Conservation (phyloP, 495 filamentous ascomycete species). For the Penicillium roqueforti region DNA sequence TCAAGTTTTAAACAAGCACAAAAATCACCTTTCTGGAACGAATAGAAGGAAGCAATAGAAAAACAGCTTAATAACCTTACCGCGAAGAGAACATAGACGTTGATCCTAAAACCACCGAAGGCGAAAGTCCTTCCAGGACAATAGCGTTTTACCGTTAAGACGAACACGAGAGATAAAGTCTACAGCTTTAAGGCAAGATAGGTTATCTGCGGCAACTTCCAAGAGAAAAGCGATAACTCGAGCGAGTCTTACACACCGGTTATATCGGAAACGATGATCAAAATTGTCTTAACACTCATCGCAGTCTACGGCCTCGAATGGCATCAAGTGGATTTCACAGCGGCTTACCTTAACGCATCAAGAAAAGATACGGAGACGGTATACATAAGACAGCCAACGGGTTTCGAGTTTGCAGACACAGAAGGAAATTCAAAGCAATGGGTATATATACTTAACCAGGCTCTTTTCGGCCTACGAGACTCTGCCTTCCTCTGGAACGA, state of each 20-base stretch:
- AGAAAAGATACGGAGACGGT: background rate
- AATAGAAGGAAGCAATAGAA: too few species aligned
- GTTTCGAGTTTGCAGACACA: background rate
- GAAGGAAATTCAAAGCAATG: background rate
- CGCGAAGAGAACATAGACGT: too few species aligned
- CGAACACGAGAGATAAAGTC: background rate
- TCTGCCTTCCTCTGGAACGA: background rate
- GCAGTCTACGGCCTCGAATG: background rate
- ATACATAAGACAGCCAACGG: background rate
- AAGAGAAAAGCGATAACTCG: background rate
- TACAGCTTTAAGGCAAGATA: background rate
- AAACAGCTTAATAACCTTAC: too few species aligned
- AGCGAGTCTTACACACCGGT: background rate
- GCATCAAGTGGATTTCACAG: background rate
- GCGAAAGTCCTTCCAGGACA: background rate
- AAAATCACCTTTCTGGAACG: too few species aligned
- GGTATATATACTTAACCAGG: background rate
- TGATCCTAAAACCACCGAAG: too few species aligned
- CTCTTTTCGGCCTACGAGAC: background rate
- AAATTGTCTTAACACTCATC: background rate
- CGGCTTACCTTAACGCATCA: background rate
- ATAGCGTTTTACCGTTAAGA: background rate
- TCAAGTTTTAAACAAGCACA: too few species aligned
- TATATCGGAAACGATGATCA: background rate
- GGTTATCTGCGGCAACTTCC: background rate